Percentiles rank a stretch among this genome's conserved stretches.
Conservation (phyloP, 768 basidiomycete species). For the Rhodotorula toruloides region DNA sequence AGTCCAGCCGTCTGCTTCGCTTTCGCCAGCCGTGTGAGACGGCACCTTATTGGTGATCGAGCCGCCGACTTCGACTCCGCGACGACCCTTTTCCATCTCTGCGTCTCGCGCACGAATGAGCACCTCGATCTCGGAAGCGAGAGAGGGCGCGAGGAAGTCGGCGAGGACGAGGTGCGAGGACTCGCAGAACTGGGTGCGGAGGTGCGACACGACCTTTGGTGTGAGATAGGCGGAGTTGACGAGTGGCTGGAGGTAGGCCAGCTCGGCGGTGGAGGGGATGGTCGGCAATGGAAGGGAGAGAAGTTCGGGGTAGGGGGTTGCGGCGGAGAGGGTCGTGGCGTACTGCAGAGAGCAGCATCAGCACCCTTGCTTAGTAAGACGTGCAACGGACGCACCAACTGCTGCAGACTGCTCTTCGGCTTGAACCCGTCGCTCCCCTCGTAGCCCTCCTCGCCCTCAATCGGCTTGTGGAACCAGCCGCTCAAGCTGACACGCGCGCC, state of each 20-base stretch:
- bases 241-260: conserved; percentile 71
- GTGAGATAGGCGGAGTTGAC: conserved; percentile 88
- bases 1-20: conserved; percentile 57
- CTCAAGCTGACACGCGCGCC: conserved; percentile 76
- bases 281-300: conserved; percentile 47
- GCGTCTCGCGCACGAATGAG: conserved; percentile 62
- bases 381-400: conserved; percentile 61
- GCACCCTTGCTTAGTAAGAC: too few relatives aligned
- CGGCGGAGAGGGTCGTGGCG: conserved; percentile 51
- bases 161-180: conserved; percentile 86
- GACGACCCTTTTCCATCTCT: conserved; percentile 44
- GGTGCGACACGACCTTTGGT: conserved; percentile 67
- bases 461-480: conserved; percentile 93
- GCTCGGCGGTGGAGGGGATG: conserved; percentile 58
- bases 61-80: conserved; percentile 50
- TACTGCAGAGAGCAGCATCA: conserved; percentile 3
- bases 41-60: conserved; percentile 54
- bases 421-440: conserved; percentile 52
- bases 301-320: conserved; percentile 40
- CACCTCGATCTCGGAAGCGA: conserved; percentile 63
- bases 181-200: conserved; percentile 72
- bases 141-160: conserved; percentile 67
- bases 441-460: conserved; percentile 86
- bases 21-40: conserved; percentile 60
- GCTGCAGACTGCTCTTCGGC: conserved; percentile 77